A percentile compares a stretch with the other conserved stretches of the same genome.
Evolutionary conservation across 2,329 filamentous ascomycete species (phyloP).

Genomic region (Hypoxylon sp.): DNA sequence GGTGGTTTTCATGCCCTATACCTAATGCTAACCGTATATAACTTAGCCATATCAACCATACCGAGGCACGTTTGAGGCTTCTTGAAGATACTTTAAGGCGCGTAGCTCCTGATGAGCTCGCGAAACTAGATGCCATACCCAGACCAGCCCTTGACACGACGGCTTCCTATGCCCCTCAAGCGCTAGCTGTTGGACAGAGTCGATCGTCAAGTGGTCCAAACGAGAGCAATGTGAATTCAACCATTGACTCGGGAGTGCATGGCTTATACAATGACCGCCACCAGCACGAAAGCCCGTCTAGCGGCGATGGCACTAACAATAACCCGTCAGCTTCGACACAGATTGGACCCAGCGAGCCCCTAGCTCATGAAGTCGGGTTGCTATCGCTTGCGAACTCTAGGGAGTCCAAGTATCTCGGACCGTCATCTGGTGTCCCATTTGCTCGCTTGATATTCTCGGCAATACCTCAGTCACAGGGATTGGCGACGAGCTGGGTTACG

Average conservation of each 20-base stretch:
- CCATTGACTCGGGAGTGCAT: constrained; percentile 25
- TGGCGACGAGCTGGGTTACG: constrained; percentile 26
- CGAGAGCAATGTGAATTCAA: neutral
- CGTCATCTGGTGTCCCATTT: constrained; percentile 46
- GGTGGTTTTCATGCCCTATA: neutral
- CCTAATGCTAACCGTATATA: constrained; percentile 9
- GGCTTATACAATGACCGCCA: constrained; percentile 26
- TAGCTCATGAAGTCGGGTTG: constrained; percentile 46
- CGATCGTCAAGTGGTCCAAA: neutral
- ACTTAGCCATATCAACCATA: constrained; percentile 19
- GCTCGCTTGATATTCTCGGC: constrained; percentile 46
- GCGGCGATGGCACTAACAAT: constrained; percentile 13
- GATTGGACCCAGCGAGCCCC: constrained; percentile 37
- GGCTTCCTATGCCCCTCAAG: constrained; percentile 23
- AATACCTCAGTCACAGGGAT: constrained; percentile 32
- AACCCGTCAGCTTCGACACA: constrained; percentile 24
- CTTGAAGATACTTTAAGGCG: constrained; percentile 40
- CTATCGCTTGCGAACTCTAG: constrained; percentile 43
- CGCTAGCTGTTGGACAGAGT: neutral
- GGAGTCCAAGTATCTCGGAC: constrained; percentile 47
- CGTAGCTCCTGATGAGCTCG: constrained; percentile 43
- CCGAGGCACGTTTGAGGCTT: constrained; percentile 30
- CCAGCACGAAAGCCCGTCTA: constrained; percentile 22
- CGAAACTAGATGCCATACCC: constrained; percentile 15
- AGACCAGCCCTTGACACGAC: constrained; percentile 4